Conservation (phyloP, 306 rosid genomes). For the Geum urbanum region DNA sequence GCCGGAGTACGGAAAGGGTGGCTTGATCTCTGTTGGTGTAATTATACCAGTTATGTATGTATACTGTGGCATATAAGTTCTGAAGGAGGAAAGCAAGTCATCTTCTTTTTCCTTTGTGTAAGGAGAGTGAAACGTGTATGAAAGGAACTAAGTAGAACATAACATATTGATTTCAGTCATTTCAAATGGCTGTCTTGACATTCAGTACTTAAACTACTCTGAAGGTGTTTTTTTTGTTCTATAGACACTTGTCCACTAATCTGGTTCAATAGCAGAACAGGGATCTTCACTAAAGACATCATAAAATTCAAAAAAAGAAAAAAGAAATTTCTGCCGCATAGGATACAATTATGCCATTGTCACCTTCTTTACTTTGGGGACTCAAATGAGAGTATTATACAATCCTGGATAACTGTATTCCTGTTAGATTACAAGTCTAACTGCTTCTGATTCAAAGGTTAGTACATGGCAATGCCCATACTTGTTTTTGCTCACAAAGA, state of each 20-base stretch:
- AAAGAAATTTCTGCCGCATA: not conserved
- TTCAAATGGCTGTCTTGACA: no score
- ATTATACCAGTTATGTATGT: not conserved
- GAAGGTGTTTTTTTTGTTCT: no score
- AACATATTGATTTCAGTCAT: no score
- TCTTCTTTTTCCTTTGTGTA: not conserved
- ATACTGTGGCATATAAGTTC: not conserved
- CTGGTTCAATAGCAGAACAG: no score
- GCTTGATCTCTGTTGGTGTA: not conserved
- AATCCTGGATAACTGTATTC: not conserved
- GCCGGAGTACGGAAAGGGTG: not conserved
- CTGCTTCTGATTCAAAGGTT: not conserved
- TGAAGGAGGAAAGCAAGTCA: not conserved
- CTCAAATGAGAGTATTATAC: not conserved
- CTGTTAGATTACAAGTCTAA: not conserved
- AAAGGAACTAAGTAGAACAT: no score
- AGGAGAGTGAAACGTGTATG: not conserved
- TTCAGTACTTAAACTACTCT: no score
- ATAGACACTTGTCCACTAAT: no score
- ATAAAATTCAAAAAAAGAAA: no score
- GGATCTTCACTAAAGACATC: no score
- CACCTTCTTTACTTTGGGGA: not conserved
- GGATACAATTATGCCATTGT: not conserved
- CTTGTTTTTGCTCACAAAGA: slow-evolving; percentile 8
- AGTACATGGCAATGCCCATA: not conserved